Evolutionary conservation across 305 asterid species (phyloP).

Genomic region (Salvia sclarea): DNA sequence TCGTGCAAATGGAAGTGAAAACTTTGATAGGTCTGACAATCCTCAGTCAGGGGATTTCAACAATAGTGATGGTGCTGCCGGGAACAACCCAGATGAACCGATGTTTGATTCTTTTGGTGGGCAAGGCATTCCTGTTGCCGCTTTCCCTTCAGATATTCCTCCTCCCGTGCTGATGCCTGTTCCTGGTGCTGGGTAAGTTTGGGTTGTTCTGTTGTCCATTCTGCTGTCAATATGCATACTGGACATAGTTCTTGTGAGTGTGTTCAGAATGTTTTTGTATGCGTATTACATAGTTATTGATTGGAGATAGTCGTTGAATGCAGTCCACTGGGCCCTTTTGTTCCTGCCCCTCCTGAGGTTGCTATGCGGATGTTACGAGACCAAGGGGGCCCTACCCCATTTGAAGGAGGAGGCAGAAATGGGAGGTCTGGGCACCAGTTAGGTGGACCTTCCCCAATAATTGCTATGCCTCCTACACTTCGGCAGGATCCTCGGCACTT

Average conservation of each 20-base stretch:
- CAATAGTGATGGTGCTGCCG: slow-evolving; percentile 54
- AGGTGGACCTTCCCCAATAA: slow-evolving; percentile 72
- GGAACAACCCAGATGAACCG: slow-evolving; percentile 70
- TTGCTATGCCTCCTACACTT: slow-evolving; percentile 73
- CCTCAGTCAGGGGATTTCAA: slow-evolving; percentile 61
- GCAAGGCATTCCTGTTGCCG: slow-evolving; percentile 74
- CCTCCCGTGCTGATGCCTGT: slow-evolving; percentile 99
- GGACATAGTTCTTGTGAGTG: slow-evolving; percentile 1
- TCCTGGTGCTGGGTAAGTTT: slow-evolving; percentile 98
- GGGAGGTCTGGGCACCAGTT: slow-evolving; percentile 71
- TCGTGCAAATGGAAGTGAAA: slow-evolving; percentile 66
- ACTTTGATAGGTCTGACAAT: slow-evolving; percentile 75
- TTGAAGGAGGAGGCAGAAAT: slow-evolving; percentile 86
- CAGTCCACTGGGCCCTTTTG: slow-evolving; percentile 98
- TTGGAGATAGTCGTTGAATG: slow-evolving; percentile 33
- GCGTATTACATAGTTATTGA: slow-evolving; percentile 1
- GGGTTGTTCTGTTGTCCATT: background rate
- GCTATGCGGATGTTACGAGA: slow-evolving; percentile 98
- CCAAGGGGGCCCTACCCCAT: slow-evolving; percentile 89
- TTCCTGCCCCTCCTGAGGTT: slow-evolving; percentile 99
- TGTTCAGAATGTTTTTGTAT: background rate
- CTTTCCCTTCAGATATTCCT: slow-evolving; percentile 80
- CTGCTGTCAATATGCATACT: background rate
- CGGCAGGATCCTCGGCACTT: slow-evolving; percentile 96
- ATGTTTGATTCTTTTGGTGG: slow-evolving; percentile 87